Evolutionary conservation across 176 grass and related monocot species (phyloP), one percentile per base, ranked within the genome.

Genomic region (Eleusine indica): DNA sequence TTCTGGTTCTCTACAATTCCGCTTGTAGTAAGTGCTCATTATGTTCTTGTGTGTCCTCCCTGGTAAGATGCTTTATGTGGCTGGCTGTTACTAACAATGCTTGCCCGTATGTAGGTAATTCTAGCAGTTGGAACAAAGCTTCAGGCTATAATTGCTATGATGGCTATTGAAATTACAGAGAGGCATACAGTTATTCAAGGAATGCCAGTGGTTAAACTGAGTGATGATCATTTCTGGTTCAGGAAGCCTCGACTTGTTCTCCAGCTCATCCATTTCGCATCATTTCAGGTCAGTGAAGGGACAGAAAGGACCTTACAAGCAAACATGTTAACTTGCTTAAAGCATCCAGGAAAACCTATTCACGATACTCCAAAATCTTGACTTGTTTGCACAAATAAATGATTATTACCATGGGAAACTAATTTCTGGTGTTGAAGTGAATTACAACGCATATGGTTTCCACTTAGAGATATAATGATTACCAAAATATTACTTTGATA

Each of bases 151-250:
- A 94, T 97, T 68, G 77, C 88, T 82, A 85, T 57, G 81, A 98
- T 98, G 95, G 92, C 92, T 66, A 42, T 91, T 70, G 90, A 94
- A 80, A 98, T 98, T 81, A 82, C 87, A 91, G 90, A 93, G 57
- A 91, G 73, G 11, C 83, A 93, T 86, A 71, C 90, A 38, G 92
- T 98, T 82, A 89, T 98, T 86, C 92, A 98, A 79, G 95, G 95
- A 79, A 94, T 98, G 71, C 92, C 95, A 5, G 32, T 94, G 80
- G 92, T 98, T 48, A 87, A 94, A 74, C 83, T 98, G 63, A 91
- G 86, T 43, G 90, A 98, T 81, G 81, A 91, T 35, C 82, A 91
- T 91, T 98, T 98, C 46, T 98, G 92, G 95, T 93, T 98, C 6
- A 85, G 95, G 67, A 86, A 79, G 63, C 95, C 95, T 51, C 84